phyloP scores from a whole-genome alignment of 768 basidiomycete genomes.

The Tricholoma saponaceum region DNA sequence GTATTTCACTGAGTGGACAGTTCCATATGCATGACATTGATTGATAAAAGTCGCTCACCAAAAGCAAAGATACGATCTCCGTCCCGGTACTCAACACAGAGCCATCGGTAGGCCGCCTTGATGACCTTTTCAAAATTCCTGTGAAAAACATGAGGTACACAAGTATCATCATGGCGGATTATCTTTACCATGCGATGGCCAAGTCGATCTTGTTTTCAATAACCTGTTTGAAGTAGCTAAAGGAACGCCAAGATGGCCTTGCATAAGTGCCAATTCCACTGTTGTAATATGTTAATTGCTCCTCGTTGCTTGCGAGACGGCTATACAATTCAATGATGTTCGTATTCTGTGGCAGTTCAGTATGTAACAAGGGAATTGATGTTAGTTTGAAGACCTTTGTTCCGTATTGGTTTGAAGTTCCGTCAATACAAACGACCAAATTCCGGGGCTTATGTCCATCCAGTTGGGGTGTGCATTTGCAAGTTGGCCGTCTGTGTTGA shows the following conservation, averaged over 20 bases:
- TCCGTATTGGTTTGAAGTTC: not conserved
- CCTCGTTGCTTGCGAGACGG: not conserved
- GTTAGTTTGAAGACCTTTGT: not conserved
- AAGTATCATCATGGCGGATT: not conserved
- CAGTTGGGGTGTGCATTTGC: not conserved
- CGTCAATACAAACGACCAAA: not conserved
- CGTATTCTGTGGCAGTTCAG: not conserved
- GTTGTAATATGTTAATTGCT: not conserved
- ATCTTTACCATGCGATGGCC: not conserved
- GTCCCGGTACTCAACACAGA: not conserved
- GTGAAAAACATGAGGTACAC: too few relatives aligned
- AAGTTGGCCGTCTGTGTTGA: not conserved
- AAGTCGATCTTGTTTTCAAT: not conserved
- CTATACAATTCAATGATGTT: not conserved
- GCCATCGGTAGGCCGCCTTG: not conserved
- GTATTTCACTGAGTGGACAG: not conserved
- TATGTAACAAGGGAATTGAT: not conserved
- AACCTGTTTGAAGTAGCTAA: not conserved
- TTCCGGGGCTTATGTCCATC: not conserved
- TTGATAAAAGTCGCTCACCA: not conserved
- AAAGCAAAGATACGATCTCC: not conserved
- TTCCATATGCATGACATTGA: not conserved
- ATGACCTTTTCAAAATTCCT: not conserved
- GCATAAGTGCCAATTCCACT: not conserved
- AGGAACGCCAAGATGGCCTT: not conserved